Percentiles rank a stretch among this genome's conserved stretches.
phyloP scores from a whole-genome alignment of 2,329 filamentous ascomycete species.

The Exophiala alcalophila region DNA sequence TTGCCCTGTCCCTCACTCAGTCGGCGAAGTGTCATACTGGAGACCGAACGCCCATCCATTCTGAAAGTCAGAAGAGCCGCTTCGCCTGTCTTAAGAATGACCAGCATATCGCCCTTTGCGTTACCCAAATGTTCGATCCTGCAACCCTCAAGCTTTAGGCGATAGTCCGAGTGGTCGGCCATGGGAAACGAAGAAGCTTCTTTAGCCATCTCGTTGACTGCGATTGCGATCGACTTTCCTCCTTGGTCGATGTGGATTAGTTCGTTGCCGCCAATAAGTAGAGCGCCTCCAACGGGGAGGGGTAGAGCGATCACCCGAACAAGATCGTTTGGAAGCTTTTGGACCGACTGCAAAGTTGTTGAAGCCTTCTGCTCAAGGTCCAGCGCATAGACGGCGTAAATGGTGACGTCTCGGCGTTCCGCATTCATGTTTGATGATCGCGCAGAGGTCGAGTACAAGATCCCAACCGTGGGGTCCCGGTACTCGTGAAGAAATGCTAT shows the following conservation, averaged over 20 bases:
- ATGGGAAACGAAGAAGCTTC: constrained; percentile 79
- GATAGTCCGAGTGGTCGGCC: constrained; percentile 78
- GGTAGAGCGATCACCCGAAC: constrained; percentile 79
- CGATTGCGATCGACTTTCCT: constrained; percentile 87
- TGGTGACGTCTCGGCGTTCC: constrained; percentile 78
- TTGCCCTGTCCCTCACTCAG: constrained; percentile 60
- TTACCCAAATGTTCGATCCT: constrained; percentile 71
- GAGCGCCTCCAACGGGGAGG: constrained; percentile 79
- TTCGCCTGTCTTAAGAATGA: constrained; percentile 72
- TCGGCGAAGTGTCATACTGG: constrained; percentile 71
- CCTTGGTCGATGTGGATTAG: constrained; percentile 94
- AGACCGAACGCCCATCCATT: constrained; percentile 87
- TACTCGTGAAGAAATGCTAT: constrained; percentile 95
- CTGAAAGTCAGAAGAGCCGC: constrained; percentile 76
- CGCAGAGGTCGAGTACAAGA: constrained; percentile 73
- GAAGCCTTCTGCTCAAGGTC: constrained; percentile 91
- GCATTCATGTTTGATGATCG: constrained; percentile 70
- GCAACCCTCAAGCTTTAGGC: constrained; percentile 77
- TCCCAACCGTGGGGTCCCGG: constrained; percentile 93
- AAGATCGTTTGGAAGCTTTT: constrained; percentile 80
- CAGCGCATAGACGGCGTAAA: constrained; percentile 91
- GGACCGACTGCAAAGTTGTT: constrained; percentile 84
- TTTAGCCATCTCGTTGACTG: constrained; percentile 85
- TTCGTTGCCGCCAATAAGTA: constrained; percentile 85
- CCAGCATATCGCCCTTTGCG: constrained; percentile 77